A percentile compares a stretch with the other conserved stretches of the same genome.
Evolutionary conservation across 345 rosid genomes (phyloP).

Genomic region (Pugionium cornutum): DNA sequence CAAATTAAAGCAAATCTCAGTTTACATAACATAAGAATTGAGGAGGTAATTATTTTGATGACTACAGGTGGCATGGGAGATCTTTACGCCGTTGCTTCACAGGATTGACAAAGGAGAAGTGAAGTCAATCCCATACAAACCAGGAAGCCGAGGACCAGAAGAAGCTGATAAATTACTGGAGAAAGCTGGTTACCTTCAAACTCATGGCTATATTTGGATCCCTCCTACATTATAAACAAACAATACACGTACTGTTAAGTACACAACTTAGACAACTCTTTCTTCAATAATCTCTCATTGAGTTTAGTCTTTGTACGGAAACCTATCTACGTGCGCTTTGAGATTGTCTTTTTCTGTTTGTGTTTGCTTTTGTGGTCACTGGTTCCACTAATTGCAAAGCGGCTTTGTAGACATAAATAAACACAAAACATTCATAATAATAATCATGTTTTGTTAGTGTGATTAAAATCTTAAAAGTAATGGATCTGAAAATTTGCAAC

Average conservation of each 20-base stretch:
- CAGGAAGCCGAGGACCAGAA: slow-evolving; percentile 89
- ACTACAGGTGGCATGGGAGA: slow-evolving; percentile 91
- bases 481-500: too few species aligned
- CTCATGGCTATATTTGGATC: slow-evolving; percentile 96
- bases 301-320: slow-evolving; percentile 34
- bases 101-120: slow-evolving; percentile 72
- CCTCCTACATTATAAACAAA: slow-evolving; percentile 58
- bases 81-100: slow-evolving; percentile 94
- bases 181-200: slow-evolving; percentile 83
- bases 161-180: slow-evolving; percentile 80
- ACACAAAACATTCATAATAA: not conserved
- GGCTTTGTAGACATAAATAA: not conserved
- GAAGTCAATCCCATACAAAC: slow-evolving; percentile 68
- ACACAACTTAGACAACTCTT: slow-evolving; percentile 2
- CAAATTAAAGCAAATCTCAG: too few species aligned
- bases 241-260: not conserved
- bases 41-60: too few species aligned
- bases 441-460: too few species aligned
- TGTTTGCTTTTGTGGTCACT: slow-evolving; percentile 4
- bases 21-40: too few species aligned
- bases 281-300: not conserved
- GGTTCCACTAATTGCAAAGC: not conserved
- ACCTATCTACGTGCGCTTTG: slow-evolving; percentile 7
- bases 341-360: not conserved
- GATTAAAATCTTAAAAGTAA: too few species aligned